phyloP scores from a whole-genome alignment of 139 green algal species.

The Ettlia oleoabundans region DNA sequence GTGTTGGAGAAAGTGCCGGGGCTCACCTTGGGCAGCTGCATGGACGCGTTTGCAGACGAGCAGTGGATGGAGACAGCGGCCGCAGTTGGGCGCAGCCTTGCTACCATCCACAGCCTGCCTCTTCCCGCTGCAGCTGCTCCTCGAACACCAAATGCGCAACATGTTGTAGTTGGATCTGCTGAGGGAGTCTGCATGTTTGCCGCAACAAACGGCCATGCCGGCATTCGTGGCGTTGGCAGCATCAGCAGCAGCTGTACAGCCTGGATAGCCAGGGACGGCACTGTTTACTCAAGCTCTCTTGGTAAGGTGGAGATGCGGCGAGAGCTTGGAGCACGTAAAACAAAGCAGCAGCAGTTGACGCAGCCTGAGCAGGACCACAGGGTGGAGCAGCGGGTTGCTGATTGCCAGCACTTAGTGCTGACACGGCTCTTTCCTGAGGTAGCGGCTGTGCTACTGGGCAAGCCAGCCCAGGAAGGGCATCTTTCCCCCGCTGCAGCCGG shows the following conservation, averaged over 20 bases:
- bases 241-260: neutral
- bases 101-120: conserved; percentile 28
- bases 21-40: conserved; percentile 7
- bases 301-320: neutral
- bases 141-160: neutral
- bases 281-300: neutral
- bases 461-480: neutral
- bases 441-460: neutral
- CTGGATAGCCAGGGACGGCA: conserved; percentile 3
- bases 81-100: conserved; percentile 5
- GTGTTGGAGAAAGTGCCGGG: neutral
- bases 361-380: neutral
- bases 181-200: no score
- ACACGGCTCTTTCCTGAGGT: neutral
- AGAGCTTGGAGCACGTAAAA: neutral
- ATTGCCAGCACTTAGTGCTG: neutral
- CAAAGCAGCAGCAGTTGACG: neutral
- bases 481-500: neutral
- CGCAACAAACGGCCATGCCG: no score
- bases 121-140: conserved; percentile 2
- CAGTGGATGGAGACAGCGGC: neutral
- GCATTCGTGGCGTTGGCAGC: no score
- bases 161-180: no score
- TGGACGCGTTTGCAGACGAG: neutral
- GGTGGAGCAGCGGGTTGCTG: neutral